Percentiles rank a stretch among this genome's conserved stretches.
phyloP scores from a whole-genome alignment of 108 stramenopile genomes.

The Cyclotella kingstonii region DNA sequence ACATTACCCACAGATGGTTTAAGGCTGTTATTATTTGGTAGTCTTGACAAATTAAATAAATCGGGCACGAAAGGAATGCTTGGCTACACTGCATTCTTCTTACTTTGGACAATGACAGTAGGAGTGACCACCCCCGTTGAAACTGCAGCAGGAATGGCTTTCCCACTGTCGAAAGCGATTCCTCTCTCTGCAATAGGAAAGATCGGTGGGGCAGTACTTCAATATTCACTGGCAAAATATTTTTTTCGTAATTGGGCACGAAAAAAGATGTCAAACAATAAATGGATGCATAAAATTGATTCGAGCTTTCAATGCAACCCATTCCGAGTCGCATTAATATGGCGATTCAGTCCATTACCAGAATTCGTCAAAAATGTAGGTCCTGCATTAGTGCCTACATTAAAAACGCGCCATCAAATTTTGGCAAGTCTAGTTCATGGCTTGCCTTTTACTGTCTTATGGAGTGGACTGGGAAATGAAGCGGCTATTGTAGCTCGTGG shows the following conservation, averaged over 20 bases:
- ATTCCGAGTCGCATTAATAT: slow-evolving; percentile 49
- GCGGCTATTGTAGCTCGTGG: slow-evolving; percentile 55
- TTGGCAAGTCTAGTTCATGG: slow-evolving; percentile 57
- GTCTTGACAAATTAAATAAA: slow-evolving; percentile 18
- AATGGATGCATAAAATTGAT: slow-evolving; percentile 52
- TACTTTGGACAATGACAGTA: slow-evolving; percentile 54
- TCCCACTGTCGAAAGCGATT: slow-evolving; percentile 42
- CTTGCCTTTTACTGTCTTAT: slow-evolving; percentile 65
- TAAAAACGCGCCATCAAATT: slow-evolving; percentile 39
- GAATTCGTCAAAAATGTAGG: slow-evolving; percentile 84
- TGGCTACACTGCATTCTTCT: slow-evolving; percentile 35
- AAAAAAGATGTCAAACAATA: slow-evolving; percentile 45
- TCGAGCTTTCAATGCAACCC: slow-evolving; percentile 45
- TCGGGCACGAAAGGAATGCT: slow-evolving; percentile 40
- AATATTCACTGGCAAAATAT: slow-evolving; percentile 58
- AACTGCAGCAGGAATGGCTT: slow-evolving; percentile 62
- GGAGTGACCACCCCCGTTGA: slow-evolving; percentile 60
- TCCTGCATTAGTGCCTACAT: slow-evolving; percentile 39
- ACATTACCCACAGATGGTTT: slow-evolving; percentile 12
- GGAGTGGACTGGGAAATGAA: slow-evolving; percentile 74
- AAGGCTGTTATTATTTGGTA: not conserved
- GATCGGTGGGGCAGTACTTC: slow-evolving; percentile 58
- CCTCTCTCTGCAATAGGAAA: slow-evolving; percentile 49
- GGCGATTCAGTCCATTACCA: slow-evolving; percentile 68
- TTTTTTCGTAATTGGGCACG: slow-evolving; percentile 44